Conservation (phyloP, 305 asterid genomes). For the Fraxinus ornus region DNA sequence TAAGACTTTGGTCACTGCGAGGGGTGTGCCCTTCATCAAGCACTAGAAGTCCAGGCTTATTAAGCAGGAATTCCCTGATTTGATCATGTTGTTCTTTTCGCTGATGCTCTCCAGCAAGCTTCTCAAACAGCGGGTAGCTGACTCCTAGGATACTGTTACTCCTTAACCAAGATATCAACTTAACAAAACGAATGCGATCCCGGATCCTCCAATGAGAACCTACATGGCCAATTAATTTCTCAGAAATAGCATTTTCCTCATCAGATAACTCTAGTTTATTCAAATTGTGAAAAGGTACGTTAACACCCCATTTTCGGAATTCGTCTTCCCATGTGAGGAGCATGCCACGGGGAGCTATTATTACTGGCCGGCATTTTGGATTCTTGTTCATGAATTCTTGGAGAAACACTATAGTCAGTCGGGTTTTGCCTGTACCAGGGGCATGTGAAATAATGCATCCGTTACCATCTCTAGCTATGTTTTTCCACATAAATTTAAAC, state of each 20-base stretch:
- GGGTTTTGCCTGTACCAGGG: slow-evolving; percentile 78
- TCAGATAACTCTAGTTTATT: slow-evolving; percentile 35
- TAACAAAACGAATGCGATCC: slow-evolving; percentile 26
- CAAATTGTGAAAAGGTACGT: slow-evolving; percentile 49
- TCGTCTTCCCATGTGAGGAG: slow-evolving; percentile 66
- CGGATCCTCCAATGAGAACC: neutral
- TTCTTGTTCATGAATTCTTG: slow-evolving; percentile 49
- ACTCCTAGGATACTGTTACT: slow-evolving; percentile 50
- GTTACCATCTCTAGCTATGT: slow-evolving; percentile 59
- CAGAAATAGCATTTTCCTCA: slow-evolving; percentile 27
- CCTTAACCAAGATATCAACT: slow-evolving; percentile 50
- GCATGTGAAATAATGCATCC: slow-evolving; percentile 83
- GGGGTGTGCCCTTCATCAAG: slow-evolving; percentile 83
- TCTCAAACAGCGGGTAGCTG: slow-evolving; percentile 48
- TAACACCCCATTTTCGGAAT: slow-evolving; percentile 45
- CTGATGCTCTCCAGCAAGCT: slow-evolving; percentile 33
- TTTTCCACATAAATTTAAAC: slow-evolving; percentile 57
- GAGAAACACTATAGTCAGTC: slow-evolving; percentile 57
- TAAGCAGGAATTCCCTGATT: slow-evolving; percentile 45
- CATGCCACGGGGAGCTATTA: slow-evolving; percentile 69
- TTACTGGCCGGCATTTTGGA: slow-evolving; percentile 51
- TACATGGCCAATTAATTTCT: neutral
- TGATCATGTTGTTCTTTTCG: neutral
- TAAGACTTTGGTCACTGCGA: slow-evolving; percentile 41
- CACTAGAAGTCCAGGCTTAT: slow-evolving; percentile 48